Evolutionary conservation across 495 filamentous ascomycete species (phyloP).

Genomic region (Haplographium delicatum): DNA sequence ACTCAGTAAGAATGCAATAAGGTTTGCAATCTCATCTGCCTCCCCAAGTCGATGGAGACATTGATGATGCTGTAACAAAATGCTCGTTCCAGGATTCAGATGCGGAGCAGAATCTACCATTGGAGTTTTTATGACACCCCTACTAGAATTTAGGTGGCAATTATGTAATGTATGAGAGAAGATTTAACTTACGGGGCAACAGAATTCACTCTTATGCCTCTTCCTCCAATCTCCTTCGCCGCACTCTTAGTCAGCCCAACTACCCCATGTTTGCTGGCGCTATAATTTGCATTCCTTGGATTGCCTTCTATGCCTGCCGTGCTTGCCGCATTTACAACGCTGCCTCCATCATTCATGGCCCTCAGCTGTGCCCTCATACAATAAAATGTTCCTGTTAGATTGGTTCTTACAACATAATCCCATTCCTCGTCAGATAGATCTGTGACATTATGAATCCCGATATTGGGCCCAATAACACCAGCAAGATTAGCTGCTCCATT

Average conservation of each 20-base stretch:
- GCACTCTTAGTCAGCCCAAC: slow-evolving; percentile 49
- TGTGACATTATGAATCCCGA: slow-evolving; percentile 27
- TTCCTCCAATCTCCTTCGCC: slow-evolving; percentile 46
- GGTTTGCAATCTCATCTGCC: slow-evolving; percentile 44
- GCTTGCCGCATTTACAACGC: slow-evolving; percentile 19
- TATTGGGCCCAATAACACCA: slow-evolving; percentile 33
- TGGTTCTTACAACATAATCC: slow-evolving; percentile 45
- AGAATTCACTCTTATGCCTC: slow-evolving; percentile 48
- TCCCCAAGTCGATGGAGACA: slow-evolving; percentile 37
- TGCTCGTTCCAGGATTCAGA: not conserved
- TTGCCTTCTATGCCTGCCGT: slow-evolving; percentile 16
- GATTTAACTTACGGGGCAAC: slow-evolving; percentile 34
- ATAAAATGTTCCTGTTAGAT: slow-evolving; percentile 50
- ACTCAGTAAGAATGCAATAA: slow-evolving; percentile 46
- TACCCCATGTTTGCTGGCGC: slow-evolving; percentile 46
- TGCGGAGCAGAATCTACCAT: not conserved
- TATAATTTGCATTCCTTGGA: slow-evolving; percentile 32
- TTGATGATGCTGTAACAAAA: slow-evolving; percentile 34
- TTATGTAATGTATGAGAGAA: not conserved
- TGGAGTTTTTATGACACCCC: slow-evolving; percentile 28
- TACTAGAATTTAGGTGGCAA: not conserved
- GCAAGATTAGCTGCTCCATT: slow-evolving; percentile 47
- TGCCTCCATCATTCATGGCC: slow-evolving; percentile 34
- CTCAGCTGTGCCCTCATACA: slow-evolving; percentile 48
- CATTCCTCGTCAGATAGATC: slow-evolving; percentile 39